phyloP scores from a whole-genome alignment of 2,329 filamentous ascomycete genomes.

The Fusarium secorum region DNA sequence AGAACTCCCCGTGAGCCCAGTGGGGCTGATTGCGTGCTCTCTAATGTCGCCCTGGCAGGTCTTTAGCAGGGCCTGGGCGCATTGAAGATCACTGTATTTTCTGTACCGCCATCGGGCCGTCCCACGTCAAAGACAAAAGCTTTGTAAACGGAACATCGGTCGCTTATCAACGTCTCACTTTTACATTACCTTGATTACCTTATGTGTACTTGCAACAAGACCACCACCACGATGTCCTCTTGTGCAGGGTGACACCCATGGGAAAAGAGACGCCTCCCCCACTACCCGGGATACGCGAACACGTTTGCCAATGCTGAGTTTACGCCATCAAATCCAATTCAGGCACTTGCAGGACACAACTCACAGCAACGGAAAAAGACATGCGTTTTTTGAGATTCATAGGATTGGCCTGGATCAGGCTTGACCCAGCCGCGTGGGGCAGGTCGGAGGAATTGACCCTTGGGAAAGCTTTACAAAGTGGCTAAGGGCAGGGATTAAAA shows the following conservation, averaged over 20 bases:
- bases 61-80: slow-evolving; percentile 9
- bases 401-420: slow-evolving; percentile 24
- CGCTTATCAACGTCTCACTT: slow-evolving; percentile 16
- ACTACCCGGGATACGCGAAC: slow-evolving; percentile 26
- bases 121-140: neutral
- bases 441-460: slow-evolving; percentile 22
- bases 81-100: slow-evolving; percentile 5
- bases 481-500: slow-evolving; percentile 23
- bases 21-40: slow-evolving; percentile 36
- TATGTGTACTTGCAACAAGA: neutral
- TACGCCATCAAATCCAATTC: slow-evolving; percentile 32
- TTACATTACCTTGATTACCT: neutral
- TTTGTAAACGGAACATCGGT: slow-evolving; percentile 13
- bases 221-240: slow-evolving; percentile 17
- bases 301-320: slow-evolving; percentile 30
- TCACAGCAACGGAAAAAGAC: slow-evolving; percentile 15
- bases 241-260: slow-evolving; percentile 10
- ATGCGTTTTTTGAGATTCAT: slow-evolving; percentile 1
- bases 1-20: slow-evolving; percentile 35
- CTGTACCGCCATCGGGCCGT: slow-evolving; percentile 9
- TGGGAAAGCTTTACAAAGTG: slow-evolving; percentile 9
- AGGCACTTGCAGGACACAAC: slow-evolving; percentile 19
- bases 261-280: slow-evolving; percentile 13
- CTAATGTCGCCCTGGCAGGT: slow-evolving; percentile 17
- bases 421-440: slow-evolving; percentile 25